A percentile compares a stretch with the other conserved stretches of the same genome.
Conservation (phyloP, 306 rosid species). For the Potentilla sterilis region DNA sequence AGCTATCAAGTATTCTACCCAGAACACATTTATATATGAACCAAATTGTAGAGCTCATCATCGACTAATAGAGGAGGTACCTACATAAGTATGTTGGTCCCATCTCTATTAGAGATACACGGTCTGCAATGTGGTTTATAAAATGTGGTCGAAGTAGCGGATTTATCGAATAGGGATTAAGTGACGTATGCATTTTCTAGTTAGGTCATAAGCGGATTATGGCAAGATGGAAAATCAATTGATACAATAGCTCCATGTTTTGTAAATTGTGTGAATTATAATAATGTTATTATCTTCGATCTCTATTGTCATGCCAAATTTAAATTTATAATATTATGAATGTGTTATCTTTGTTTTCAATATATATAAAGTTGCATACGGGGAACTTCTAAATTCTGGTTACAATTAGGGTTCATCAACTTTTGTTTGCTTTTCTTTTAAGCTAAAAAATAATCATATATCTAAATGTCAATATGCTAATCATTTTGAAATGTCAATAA, state of each 20-base stretch:
- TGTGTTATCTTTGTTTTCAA: no score
- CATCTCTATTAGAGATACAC: constrained; percentile 1
- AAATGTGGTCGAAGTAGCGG: constrained; percentile 11
- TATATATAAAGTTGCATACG: neutral
- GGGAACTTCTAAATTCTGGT: no score
- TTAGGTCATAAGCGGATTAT: constrained; percentile 40
- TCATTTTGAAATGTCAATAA: no score
- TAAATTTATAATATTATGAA: neutral
- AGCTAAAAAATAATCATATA: no score
- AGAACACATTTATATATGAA: neutral
- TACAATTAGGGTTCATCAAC: no score
- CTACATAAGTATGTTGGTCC: neutral
- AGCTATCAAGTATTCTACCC: constrained; percentile 16
- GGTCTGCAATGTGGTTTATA: neutral
- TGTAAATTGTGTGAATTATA: constrained; percentile 70
- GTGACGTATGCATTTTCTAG: constrained; percentile 21
- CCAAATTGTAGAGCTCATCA: neutral
- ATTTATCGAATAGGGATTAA: constrained; percentile 5
- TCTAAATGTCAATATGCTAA: no score
- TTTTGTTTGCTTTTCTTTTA: no score
- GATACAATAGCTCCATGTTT: constrained; percentile 22
- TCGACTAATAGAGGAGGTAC: constrained; percentile 7
- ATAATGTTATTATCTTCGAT: constrained; percentile 15
- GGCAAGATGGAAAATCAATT: constrained; percentile 9
- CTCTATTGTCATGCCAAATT: neutral